A percentile compares a stretch with the other conserved stretches of the same genome.
These are phyloP conservation scores for Calonectria pteridis DNA, from an alignment of 2,329 filamentous ascomycete genomes.

Conservation along the genomic window DNA sequence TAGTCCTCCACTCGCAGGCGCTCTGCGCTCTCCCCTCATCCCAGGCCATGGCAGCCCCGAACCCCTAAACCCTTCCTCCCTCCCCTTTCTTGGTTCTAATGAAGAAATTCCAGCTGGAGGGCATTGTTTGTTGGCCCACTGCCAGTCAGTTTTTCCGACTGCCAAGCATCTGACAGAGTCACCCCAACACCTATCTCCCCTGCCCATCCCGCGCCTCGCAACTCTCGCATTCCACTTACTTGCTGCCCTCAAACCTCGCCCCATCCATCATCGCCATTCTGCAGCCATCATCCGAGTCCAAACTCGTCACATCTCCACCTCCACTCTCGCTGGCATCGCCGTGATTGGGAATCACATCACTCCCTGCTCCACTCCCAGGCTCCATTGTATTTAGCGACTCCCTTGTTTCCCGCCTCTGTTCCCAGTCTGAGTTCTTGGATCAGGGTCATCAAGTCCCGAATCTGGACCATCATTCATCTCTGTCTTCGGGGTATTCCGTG, in stretches of 20 bases:
- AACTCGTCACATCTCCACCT: slow-evolving; percentile 11
- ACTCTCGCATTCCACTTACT: background rate
- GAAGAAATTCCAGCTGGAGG: background rate
- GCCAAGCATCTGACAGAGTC: slow-evolving; percentile 8
- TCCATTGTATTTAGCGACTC: background rate
- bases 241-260: slow-evolving; percentile 1
- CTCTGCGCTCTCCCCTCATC: background rate
- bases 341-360: slow-evolving; percentile 6
- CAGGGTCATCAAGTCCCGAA: slow-evolving; percentile 2
- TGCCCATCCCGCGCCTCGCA: background rate
- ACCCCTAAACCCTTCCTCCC: background rate
- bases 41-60: background rate
- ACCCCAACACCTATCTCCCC: slow-evolving; percentile 1
- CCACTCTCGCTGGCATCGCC: background rate
- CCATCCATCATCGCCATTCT: background rate
- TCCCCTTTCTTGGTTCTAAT: background rate
- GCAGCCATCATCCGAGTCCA: background rate
- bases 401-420: background rate
- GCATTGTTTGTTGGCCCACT: background rate
- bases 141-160: background rate
- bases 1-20: background rate
- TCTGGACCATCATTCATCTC: slow-evolving; percentile 1
- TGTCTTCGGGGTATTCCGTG: background rate
- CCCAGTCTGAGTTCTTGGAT: background rate
- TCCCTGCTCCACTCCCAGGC: background rate